These are phyloP conservation scores for Pichia ethanolica DNA, from an alignment of 805 yeast genomes.

Conservation along the genomic window DNA sequence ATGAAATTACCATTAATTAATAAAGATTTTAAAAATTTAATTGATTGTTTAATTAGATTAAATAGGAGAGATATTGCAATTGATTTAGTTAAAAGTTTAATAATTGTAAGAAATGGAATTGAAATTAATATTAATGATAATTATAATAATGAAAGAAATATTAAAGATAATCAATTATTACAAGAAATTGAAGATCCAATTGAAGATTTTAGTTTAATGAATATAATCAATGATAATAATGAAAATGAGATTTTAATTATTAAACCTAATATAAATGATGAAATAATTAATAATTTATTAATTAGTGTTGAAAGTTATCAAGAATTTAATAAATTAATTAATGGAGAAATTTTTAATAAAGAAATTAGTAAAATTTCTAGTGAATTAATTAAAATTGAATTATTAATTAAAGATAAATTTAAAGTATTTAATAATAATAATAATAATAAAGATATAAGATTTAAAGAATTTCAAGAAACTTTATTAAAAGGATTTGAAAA, in stretches of 20 bases:
- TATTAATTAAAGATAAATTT: neutral
- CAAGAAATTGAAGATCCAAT: neutral
- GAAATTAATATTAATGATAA: constrained; percentile 7
- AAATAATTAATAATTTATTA: neutral
- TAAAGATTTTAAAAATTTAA: constrained; percentile 11
- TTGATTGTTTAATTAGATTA: constrained; percentile 12
- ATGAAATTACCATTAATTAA: constrained; percentile 11
- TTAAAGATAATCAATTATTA: neutral
- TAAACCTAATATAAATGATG: neutral
- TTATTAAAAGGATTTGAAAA: neutral
- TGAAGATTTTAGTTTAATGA: neutral
- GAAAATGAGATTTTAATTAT: neutral
- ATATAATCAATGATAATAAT: neutral
- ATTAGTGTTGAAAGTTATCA: neutral
- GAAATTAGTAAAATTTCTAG: neutral
- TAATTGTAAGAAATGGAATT: constrained; percentile 14
- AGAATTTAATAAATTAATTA: neutral
- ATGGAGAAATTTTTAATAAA: neutral
- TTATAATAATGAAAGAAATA: neutral
- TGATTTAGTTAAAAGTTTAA: constrained; percentile 16
- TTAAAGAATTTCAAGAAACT: neutral
- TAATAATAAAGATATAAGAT: neutral
- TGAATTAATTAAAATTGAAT: constrained; percentile 7
- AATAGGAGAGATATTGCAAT: constrained; percentile 13
- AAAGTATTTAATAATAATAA: neutral